Conservation (phyloP, 1,284 basidiomycete species). For the Pholiota adiposa region DNA sequence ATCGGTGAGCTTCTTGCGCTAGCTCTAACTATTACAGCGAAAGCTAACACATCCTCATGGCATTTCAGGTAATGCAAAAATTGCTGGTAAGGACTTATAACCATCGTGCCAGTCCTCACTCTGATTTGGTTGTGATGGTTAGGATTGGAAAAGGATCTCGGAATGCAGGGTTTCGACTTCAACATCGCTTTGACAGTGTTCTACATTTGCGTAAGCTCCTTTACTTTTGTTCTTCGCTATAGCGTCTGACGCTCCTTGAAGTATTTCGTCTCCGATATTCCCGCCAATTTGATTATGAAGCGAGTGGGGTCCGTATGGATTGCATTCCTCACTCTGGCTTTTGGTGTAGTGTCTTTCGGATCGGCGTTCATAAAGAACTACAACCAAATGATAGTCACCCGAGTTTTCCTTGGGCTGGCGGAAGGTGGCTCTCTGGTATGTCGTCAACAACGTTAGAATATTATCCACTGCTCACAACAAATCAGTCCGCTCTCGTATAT, state of each 20-base stretch:
- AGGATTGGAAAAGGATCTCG: conserved; percentile 50
- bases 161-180: conserved; percentile 46
- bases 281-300: conserved; percentile 47
- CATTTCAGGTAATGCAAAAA: conserved; percentile 43
- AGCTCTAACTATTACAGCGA: too few relatives aligned
- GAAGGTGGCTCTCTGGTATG: conserved; percentile 53
- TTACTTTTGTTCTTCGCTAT: background rate
- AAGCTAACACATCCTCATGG: background rate
- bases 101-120: background rate
- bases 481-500: conserved; percentile 45
- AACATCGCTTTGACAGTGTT: conserved; percentile 46
- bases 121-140: background rate
- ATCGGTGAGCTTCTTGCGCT: background rate
- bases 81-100: conserved; percentile 36
- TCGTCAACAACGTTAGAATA: background rate
- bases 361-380: conserved; percentile 50
- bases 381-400: conserved; percentile 44
- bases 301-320: conserved; percentile 46
- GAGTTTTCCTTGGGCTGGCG: conserved; percentile 50
- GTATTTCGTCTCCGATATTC: conserved; percentile 47
- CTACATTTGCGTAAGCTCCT: conserved; percentile 39
- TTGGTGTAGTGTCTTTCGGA: conserved; percentile 45
- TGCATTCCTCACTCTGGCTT: conserved; percentile 40
- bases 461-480: background rate
- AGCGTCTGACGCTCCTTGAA: conserved; percentile 19